phyloP scores from a whole-genome alignment of 805 yeast species.

The Spathaspora girioi region DNA sequence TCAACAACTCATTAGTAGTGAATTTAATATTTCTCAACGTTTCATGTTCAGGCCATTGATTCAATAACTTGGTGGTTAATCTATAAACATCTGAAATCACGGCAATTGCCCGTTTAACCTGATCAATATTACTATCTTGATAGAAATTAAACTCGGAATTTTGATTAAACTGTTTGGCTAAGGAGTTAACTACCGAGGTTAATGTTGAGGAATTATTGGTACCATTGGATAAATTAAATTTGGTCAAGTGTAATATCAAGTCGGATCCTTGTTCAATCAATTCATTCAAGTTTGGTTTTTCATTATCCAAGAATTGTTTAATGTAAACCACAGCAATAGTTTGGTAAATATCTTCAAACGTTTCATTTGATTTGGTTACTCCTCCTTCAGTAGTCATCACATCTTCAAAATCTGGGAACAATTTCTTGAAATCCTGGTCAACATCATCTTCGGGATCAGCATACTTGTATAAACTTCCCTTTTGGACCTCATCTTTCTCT shows the following conservation, averaged over 20 bases:
- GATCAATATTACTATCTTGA: conserved; percentile 54
- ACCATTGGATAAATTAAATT: conserved; percentile 5
- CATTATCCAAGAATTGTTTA: conserved; percentile 29
- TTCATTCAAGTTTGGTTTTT: conserved; percentile 13
- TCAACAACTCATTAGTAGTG: conserved; percentile 62
- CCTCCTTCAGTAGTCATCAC: conserved; percentile 35
- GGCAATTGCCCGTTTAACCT: conserved; percentile 56
- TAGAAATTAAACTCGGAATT: conserved; percentile 50
- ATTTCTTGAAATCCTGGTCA: conserved; percentile 72
- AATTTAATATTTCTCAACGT: conserved; percentile 67
- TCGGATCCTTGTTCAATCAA: conserved; percentile 39
- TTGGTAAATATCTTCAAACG: conserved; percentile 45
- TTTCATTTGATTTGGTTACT: conserved; percentile 15
- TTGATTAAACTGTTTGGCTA: conserved; percentile 11
- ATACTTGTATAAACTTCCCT: conserved; percentile 63
- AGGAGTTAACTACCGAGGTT: conserved; percentile 14
- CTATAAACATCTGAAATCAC: conserved; percentile 31
- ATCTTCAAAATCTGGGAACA: conserved; percentile 88
- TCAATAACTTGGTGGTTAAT: conserved; percentile 42
- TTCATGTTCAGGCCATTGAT: conserved; percentile 94
- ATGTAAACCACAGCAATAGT: conserved; percentile 49
- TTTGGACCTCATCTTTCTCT: conserved; percentile 59
- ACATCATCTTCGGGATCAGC: conserved; percentile 60
- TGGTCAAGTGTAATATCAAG: conserved; percentile 6
- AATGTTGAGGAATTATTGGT: conserved; percentile 21